A percentile compares a stretch with the other conserved stretches of the same genome.
phyloP scores from a whole-genome alignment of 2,329 filamentous ascomycete species.

The Aspergillus thermomutatus region DNA sequence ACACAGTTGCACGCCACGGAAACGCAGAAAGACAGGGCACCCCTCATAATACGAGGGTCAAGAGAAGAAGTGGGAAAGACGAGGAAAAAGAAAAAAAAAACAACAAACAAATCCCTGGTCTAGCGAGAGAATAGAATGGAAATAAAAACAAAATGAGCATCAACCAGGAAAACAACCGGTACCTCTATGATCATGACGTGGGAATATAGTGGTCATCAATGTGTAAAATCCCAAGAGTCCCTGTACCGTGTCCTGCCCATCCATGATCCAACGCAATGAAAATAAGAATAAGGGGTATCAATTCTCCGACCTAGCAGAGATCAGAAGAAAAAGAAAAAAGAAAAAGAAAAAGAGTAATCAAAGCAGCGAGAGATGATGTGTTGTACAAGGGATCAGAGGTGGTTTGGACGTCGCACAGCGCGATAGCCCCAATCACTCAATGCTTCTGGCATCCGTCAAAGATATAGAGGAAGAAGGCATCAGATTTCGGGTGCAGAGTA shows the following conservation, averaged over 20 bases:
- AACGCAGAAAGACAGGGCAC: slow-evolving; percentile 9
- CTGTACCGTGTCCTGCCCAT: slow-evolving; percentile 18
- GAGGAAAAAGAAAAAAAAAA: slow-evolving; percentile 23
- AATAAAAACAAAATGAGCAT: slow-evolving; percentile 22
- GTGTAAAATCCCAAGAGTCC: slow-evolving; percentile 12
- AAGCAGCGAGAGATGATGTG: slow-evolving; percentile 15
- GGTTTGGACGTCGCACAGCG: slow-evolving; percentile 10
- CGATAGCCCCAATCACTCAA: slow-evolving; percentile 8
- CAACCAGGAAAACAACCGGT: slow-evolving; percentile 30
- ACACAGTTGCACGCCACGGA: slow-evolving; percentile 7
- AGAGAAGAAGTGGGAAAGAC: slow-evolving; percentile 3
- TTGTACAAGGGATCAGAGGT: slow-evolving; percentile 29
- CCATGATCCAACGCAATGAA: slow-evolving; percentile 15
- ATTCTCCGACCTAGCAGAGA: slow-evolving; percentile 22
- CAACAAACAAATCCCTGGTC: slow-evolving; percentile 30
- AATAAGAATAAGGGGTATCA: slow-evolving; percentile 25
- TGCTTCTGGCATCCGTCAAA: slow-evolving; percentile 5
- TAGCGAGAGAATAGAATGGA: slow-evolving; percentile 35
- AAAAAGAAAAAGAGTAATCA: slow-evolving; percentile 21
- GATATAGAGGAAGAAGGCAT: slow-evolving; percentile 12
- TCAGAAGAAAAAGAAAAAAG: slow-evolving; percentile 15
- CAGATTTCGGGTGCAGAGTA: background rate
- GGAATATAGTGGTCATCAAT: slow-evolving; percentile 20
- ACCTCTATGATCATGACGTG: slow-evolving; percentile 40
- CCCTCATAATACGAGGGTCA: background rate